phyloP scores from a whole-genome alignment of 768 basidiomycete genomes.

The Xerocomellus dryophilus region DNA sequence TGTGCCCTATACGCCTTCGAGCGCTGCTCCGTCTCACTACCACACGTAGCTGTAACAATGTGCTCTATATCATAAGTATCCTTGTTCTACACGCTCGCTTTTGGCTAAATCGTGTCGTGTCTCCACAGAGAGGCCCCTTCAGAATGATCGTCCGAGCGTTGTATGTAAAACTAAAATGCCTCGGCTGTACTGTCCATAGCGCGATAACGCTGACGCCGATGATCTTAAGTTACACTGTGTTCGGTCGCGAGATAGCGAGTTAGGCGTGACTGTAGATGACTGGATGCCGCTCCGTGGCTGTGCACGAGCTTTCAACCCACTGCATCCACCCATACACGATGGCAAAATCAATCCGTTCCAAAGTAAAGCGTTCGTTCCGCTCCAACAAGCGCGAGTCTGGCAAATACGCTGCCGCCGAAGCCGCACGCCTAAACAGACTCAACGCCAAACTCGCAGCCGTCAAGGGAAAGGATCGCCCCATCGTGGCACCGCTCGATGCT shows the following conservation, averaged over 20 bases:
- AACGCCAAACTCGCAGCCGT: constrained; percentile 60
- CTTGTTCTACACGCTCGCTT: background rate
- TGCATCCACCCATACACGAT: constrained; percentile 26
- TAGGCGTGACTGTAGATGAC: background rate
- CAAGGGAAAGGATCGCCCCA: constrained; percentile 33
- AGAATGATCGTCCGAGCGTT: constrained; percentile 32
- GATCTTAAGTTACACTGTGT: constrained; percentile 2
- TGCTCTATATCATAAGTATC: constrained; percentile 89
- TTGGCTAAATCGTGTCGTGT: constrained; percentile 24
- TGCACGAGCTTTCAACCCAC: background rate
- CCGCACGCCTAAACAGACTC: constrained; percentile 72
- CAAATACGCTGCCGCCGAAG: constrained; percentile 73
- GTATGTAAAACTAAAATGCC: constrained; percentile 8
- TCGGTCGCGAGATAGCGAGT: background rate
- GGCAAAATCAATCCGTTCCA: constrained; percentile 84
- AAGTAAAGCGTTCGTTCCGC: constrained; percentile 75
- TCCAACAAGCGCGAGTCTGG: constrained; percentile 72
- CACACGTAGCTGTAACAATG: constrained; percentile 80
- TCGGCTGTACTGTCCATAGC: constrained; percentile 12
- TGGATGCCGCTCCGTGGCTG: constrained; percentile 6
- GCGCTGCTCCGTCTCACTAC: constrained; percentile 8
- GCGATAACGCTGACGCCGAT: background rate
- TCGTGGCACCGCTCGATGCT: constrained; percentile 23
- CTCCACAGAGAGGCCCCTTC: constrained; percentile 71
- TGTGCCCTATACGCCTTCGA: constrained; percentile 24